Conservation (phyloP, 164 flowering plant species). For the Chimonanthus praecox region DNA sequence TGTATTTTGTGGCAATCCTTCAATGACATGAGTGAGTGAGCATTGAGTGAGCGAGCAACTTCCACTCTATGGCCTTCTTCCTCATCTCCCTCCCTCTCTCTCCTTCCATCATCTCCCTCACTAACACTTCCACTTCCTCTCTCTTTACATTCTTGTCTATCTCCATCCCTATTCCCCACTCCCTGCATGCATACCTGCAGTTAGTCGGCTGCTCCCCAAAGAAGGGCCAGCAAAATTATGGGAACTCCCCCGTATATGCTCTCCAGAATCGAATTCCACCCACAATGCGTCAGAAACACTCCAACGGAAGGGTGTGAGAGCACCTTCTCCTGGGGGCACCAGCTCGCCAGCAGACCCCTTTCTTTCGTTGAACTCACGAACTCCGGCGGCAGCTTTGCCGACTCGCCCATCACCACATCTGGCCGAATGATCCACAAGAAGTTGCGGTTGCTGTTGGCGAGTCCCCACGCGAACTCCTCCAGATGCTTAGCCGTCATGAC, state of each 20-base stretch:
- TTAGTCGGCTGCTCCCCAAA: constrained; percentile 8
- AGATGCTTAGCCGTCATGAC: constrained; percentile 6
- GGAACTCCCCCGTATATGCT: constrained; percentile 2
- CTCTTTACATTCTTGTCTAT: no score
- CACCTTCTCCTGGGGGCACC: constrained; percentile 16
- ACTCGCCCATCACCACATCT: constrained; percentile 5
- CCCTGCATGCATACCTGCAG: constrained; percentile 2
- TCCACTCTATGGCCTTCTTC: background rate
- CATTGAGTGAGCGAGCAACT: background rate
- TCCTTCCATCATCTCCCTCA: no score
- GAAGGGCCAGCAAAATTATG: constrained; percentile 5
- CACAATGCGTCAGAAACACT: constrained; percentile 1
- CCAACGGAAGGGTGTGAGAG: constrained; percentile 3
- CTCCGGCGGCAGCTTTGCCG: constrained; percentile 13
- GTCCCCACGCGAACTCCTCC: constrained; percentile 16
- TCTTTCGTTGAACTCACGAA: constrained; percentile 8
- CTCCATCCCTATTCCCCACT: constrained; percentile 5
- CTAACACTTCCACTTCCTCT: no score
- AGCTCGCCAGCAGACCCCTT: constrained; percentile 9
- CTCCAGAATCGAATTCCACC: constrained; percentile 4
- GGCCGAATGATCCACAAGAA: constrained; percentile 16
- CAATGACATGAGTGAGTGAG: no score
- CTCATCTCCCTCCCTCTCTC: no score
- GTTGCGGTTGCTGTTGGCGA: constrained; percentile 7
- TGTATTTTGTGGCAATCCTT: no score